Conservation (phyloP, 2,329 filamentous ascomycete species). For the Claviceps quebecensis region DNA sequence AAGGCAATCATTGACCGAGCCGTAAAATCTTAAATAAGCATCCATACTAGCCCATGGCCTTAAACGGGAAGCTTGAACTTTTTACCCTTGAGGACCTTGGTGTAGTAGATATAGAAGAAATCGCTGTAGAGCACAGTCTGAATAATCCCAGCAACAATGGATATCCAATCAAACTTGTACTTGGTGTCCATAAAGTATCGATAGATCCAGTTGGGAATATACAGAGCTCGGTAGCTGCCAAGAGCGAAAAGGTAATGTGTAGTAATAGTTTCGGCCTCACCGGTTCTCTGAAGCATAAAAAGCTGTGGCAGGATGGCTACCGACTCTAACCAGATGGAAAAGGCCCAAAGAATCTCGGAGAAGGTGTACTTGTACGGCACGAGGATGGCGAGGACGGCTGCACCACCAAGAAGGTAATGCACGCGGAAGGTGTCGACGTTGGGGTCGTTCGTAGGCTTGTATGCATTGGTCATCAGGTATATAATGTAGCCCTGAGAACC, state of each 20-base stretch:
- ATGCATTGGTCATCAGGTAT: conserved; percentile 95
- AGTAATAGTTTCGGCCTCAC: conserved; percentile 98
- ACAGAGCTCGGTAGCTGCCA: conserved; percentile 79
- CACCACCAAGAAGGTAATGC: conserved; percentile 78
- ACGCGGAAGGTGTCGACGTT: conserved; percentile 97
- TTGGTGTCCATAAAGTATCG: conserved; percentile 63
- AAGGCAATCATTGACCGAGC: not conserved
- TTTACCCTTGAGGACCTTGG: conserved; percentile 80
- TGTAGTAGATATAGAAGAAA: conserved; percentile 99
- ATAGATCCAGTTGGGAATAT: conserved; percentile 98
- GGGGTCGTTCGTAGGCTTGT: conserved; percentile 93
- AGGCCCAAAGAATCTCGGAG: conserved; percentile 88
- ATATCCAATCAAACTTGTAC: conserved; percentile 69
- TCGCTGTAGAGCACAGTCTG: conserved; percentile 96
- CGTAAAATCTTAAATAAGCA: not conserved
- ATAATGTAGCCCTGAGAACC: conserved; percentile 81
- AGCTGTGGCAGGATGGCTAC: conserved; percentile 95
- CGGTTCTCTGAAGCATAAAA: conserved; percentile 95
- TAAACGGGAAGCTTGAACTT: conserved; percentile 78
- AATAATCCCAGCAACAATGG: conserved; percentile 74
- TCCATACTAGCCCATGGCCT: conserved; percentile 9
- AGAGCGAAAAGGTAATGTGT: conserved; percentile 95
- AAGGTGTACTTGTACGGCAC: conserved; percentile 75
- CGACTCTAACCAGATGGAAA: conserved; percentile 94
- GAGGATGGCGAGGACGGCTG: conserved; percentile 62